Evolutionary conservation across 164 flowering plant species (phyloP).

Genomic region (Stephania japonica): DNA sequence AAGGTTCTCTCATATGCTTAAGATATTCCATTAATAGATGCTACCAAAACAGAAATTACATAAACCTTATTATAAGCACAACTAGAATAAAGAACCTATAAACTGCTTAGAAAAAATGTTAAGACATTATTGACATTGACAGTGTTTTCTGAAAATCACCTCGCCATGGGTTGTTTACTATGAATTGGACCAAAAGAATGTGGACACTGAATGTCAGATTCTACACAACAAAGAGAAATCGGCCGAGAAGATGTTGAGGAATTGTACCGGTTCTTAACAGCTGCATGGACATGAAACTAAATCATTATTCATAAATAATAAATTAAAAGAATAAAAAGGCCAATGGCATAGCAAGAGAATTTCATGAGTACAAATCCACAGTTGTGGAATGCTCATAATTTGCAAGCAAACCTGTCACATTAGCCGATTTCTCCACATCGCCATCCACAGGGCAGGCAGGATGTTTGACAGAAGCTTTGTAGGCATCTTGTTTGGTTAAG

Average conservation of each 20-base stretch:
- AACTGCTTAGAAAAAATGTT: background rate
- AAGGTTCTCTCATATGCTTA: background rate
- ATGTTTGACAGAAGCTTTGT: conserved; percentile 18
- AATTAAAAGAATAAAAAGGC: background rate
- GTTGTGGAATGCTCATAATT: background rate
- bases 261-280: conserved; percentile 21
- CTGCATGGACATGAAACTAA: conserved; percentile 20
- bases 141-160: conserved; percentile 23
- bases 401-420: conserved; percentile 20
- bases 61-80: background rate
- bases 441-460: conserved; percentile 18
- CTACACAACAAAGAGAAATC: conserved; percentile 19
- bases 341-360: background rate
- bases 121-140: background rate
- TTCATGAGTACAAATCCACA: background rate
- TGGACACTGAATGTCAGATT: conserved; percentile 16
- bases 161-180: conserved; percentile 22
- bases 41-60: background rate
- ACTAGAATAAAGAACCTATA: background rate
- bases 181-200: conserved; percentile 14
- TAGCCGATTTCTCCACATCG: conserved; percentile 19
- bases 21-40: background rate
- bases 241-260: conserved; percentile 19
- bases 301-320: background rate
- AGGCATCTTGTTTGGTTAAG: conserved; percentile 13